Conservation (phyloP, 2,329 filamentous ascomycete genomes). For the Alternaria sp. region DNA sequence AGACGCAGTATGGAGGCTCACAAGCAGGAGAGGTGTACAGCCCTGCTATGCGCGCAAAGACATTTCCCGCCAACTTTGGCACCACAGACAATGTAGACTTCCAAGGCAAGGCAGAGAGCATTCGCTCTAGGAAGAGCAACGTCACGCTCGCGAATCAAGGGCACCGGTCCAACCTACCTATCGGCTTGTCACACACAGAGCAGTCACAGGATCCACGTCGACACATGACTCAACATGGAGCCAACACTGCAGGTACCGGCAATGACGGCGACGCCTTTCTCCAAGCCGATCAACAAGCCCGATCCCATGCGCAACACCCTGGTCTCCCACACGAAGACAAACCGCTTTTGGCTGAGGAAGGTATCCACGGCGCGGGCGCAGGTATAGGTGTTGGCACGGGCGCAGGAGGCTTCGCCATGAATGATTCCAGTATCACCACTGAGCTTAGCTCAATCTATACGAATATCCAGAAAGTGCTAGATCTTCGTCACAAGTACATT, state of each 20-base stretch:
- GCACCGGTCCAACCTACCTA: conserved; percentile 35
- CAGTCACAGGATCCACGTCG: conserved; percentile 39
- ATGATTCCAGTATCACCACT: conserved; percentile 80
- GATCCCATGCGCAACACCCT: conserved; percentile 61
- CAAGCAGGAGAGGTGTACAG: conserved; percentile 52
- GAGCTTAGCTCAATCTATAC: conserved; percentile 88
- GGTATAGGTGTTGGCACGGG: conserved; percentile 70
- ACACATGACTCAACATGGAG: conserved; percentile 26
- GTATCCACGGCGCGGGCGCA: conserved; percentile 66
- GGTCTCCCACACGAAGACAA: conserved; percentile 65
- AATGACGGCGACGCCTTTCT: conserved; percentile 45
- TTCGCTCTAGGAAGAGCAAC: conserved; percentile 54
- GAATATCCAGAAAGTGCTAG: conserved; percentile 89
- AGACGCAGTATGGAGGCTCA: conserved; percentile 57
- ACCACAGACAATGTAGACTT: conserved; percentile 47
- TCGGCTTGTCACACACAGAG: conserved; percentile 43
- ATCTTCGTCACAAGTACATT: conserved; percentile 89
- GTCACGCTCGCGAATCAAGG: conserved; percentile 41
- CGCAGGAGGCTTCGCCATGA: conserved; percentile 71
- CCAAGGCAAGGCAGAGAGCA: conserved; percentile 53
- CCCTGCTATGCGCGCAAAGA: conserved; percentile 56
- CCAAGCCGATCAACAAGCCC: conserved; percentile 59
- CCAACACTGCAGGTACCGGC: conserved; percentile 22
- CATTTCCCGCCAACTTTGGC: conserved; percentile 54
- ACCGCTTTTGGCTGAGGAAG: conserved; percentile 63